A percentile compares a stretch with the other conserved stretches of the same genome.
Evolutionary conservation across 2,329 filamentous ascomycete genomes (phyloP).

Genomic region (Kalmusia sp.): DNA sequence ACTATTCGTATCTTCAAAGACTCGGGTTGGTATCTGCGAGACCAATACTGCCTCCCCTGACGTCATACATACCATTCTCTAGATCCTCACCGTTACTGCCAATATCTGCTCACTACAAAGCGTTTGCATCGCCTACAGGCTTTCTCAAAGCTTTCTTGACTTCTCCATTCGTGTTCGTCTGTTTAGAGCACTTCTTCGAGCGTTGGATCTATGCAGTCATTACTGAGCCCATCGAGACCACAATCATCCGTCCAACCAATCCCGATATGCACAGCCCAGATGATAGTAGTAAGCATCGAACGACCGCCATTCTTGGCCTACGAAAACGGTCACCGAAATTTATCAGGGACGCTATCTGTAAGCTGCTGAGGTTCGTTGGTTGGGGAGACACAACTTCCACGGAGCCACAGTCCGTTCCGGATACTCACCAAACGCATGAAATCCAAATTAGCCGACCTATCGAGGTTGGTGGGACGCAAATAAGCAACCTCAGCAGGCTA

Average conservation of each 20-base stretch:
- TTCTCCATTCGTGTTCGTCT: slow-evolving; percentile 37
- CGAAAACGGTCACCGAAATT: slow-evolving; percentile 29
- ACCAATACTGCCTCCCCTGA: slow-evolving; percentile 35
- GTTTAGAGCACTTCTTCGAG: slow-evolving; percentile 31
- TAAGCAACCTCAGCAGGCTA: slow-evolving; percentile 32
- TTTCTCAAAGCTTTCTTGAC: slow-evolving; percentile 25
- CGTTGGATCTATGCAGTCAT: slow-evolving; percentile 34
- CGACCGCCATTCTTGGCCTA: slow-evolving; percentile 29
- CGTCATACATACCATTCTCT: slow-evolving; percentile 39
- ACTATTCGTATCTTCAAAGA: slow-evolving; percentile 39
- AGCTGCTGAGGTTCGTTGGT: slow-evolving; percentile 13
- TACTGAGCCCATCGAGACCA: slow-evolving; percentile 38
- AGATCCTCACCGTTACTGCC: slow-evolving; percentile 30
- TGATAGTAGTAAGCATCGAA: slow-evolving; percentile 26
- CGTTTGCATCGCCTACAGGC: slow-evolving; percentile 21
- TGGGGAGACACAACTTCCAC: slow-evolving; percentile 2
- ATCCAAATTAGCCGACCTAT: slow-evolving; percentile 17
- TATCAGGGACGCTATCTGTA: slow-evolving; percentile 30
- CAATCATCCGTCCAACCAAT: slow-evolving; percentile 36
- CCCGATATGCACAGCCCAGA: slow-evolving; percentile 37
- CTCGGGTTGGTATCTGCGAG: slow-evolving; percentile 36
- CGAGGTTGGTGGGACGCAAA: slow-evolving; percentile 24
- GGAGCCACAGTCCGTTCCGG: neutral
- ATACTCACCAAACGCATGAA: neutral
- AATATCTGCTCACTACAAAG: slow-evolving; percentile 23